These are phyloP conservation scores for Cutaneotrichosporon sp. DNA, from an alignment of 1,284 basidiomycete species.

Conservation along the genomic window DNA sequence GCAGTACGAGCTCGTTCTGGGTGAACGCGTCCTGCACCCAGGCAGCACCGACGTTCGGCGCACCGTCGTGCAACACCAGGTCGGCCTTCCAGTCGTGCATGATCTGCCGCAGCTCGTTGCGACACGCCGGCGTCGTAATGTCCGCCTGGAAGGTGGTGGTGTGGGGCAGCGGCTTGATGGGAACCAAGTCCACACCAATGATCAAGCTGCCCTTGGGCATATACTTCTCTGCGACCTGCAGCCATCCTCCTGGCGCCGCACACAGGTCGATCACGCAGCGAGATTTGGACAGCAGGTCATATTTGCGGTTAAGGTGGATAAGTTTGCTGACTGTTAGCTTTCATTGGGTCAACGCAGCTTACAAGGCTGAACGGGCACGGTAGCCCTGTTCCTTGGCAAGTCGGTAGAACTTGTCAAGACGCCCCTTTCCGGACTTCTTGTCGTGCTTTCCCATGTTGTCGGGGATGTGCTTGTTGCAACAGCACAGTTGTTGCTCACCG, in stretches of 20 bases:
- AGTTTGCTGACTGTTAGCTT: slow-evolving; percentile 60
- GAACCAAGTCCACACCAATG: slow-evolving; percentile 93
- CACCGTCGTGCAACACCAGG: slow-evolving; percentile 98
- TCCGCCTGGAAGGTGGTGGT: slow-evolving; percentile 90
- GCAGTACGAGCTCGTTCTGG: slow-evolving; percentile 94
- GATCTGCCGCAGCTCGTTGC: slow-evolving; percentile 77
- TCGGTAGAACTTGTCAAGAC: slow-evolving; percentile 90
- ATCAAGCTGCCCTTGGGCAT: slow-evolving; percentile 96
- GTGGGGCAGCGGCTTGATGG: slow-evolving; percentile 92
- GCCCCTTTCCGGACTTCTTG: slow-evolving; percentile 66
- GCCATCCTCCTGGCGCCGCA: slow-evolving; percentile 98
- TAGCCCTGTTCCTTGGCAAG: slow-evolving; percentile 86
- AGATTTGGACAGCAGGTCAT: slow-evolving; percentile 81
- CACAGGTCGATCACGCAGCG: slow-evolving; percentile 97
- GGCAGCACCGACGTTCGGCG: slow-evolving; percentile 97
- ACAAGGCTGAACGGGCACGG: slow-evolving; percentile 95
- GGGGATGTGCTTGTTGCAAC: neutral
- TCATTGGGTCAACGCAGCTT: slow-evolving; percentile 17
- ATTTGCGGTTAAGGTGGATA: slow-evolving; percentile 98
- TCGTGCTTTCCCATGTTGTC: slow-evolving; percentile 49
- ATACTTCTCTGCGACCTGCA: slow-evolving; percentile 97
- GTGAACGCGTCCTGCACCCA: slow-evolving; percentile 99
- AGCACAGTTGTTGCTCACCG: neutral
- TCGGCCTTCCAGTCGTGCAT: slow-evolving; percentile 99
- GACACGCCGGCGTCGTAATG: slow-evolving; percentile 89